Evolutionary conservation across 345 rosid species (phyloP).

Genomic region (Eucalyptus caleyi): DNA sequence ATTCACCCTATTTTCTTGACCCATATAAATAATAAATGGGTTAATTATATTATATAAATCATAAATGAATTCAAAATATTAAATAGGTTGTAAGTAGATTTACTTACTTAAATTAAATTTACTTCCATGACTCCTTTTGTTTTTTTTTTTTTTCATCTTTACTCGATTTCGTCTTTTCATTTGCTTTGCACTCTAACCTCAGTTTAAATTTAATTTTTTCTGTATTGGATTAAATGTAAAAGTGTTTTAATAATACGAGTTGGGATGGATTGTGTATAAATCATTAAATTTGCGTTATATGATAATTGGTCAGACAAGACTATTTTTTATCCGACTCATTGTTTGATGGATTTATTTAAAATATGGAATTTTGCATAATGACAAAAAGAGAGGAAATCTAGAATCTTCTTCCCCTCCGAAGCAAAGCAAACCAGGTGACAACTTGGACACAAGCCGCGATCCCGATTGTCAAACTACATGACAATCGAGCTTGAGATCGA

Average conservation of each 20-base stretch:
- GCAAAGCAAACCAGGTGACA: not conserved
- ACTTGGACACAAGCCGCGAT: not conserved
- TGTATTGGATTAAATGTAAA: too few relatives aligned
- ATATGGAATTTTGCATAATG: not conserved
- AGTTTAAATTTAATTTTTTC: too few relatives aligned
- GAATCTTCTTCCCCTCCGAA: not conserved
- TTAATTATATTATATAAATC: too few relatives aligned
- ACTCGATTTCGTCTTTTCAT: fast-evolving
- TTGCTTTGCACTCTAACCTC: fast-evolving
- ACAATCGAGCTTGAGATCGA: not conserved
- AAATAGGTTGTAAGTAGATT: too few relatives aligned
- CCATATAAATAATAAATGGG: too few relatives aligned
- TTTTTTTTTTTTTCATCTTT: fast-evolving
- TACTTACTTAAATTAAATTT: too few relatives aligned
- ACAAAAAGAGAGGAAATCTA: not conserved
- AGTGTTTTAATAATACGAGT: too few relatives aligned
- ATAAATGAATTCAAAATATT: too few relatives aligned
- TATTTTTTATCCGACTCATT: too few relatives aligned
- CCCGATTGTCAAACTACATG: not conserved
- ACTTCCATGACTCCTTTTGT: fast-evolving
- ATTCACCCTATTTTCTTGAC: not conserved
- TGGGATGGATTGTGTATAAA: too few relatives aligned
- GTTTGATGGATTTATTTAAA: not conserved
- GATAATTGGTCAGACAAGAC: not conserved
- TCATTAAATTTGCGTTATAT: too few relatives aligned